Base-by-base conservation (phyloP, 1,139 yeast genomes). In the Blastobotrys arbuscula region DNA sequence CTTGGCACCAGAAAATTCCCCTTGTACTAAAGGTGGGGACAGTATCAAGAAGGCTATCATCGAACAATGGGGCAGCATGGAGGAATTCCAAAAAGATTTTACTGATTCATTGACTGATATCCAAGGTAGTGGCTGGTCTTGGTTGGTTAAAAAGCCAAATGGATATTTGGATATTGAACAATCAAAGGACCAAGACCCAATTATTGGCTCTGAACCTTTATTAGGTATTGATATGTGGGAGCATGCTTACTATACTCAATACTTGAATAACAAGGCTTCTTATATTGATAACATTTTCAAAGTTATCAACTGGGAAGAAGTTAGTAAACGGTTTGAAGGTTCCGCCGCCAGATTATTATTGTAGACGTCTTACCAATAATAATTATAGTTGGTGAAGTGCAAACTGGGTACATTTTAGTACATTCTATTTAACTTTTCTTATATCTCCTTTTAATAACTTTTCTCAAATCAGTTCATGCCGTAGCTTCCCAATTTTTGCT, bases 1-100 rank as follows among this genome's bases (percentile, higher is more conserved):
- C 71, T 75, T 89, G 69, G 84, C 95, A 15, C 97, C 97, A 31
- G 73, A 70, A 51, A 76, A 78, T 51, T 76, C 76, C 54, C 67
- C 49, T 63, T 73, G 9, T 66, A 67, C 30, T 62, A 70, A 45
- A 73, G 89, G 89, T 51, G 97, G 97, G 67, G 48, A 66, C 65
- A 59, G 26, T 13, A 38, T 53, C 38, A 47, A 47, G 37, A 28
- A 40, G 19, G 65, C 64, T 51, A 70, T 74, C 45, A 54, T 55
- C 31, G 63, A 57, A 44, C 76, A 73, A 55, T 74, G 68, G 53
- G 77, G 77, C 33, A 66, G 72, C 20, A 61, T 72, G 49, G 75
- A 71, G 31, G 62, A 63, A 48, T 72, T 74, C 61, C 71, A 69
- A 57, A 56, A 65, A 26, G 50, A 68, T 42, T 66, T 74, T 59